phyloP scores from a whole-genome alignment of 2,329 filamentous ascomycete species.

The Chalaropsis ovoidea region DNA sequence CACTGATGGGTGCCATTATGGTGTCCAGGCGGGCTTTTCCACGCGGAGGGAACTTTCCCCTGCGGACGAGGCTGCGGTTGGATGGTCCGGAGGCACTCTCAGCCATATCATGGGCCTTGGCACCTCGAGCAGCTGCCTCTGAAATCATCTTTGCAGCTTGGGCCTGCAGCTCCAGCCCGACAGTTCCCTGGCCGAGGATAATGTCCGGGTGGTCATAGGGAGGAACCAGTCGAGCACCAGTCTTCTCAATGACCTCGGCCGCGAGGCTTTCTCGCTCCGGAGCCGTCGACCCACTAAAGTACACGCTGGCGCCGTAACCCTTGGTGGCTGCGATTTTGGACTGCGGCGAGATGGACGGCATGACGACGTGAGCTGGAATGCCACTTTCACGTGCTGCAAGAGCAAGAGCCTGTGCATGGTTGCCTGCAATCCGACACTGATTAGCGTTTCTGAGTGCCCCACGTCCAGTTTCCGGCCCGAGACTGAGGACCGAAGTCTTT shows the following conservation, averaged over 20 bases:
- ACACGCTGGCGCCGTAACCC: conserved; percentile 64
- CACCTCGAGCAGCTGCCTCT: conserved; percentile 27
- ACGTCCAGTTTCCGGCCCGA: too few species aligned
- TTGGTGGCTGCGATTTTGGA: conserved; percentile 77
- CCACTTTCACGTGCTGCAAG: conserved; percentile 65
- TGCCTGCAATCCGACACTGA: conserved; percentile 46
- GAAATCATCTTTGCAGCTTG: conserved; percentile 53
- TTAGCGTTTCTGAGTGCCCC: background rate
- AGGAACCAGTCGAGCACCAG: conserved; percentile 69
- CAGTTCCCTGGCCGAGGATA: conserved; percentile 85
- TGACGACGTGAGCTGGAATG: conserved; percentile 79
- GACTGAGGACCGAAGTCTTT: too few species aligned
- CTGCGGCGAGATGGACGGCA: conserved; percentile 77
- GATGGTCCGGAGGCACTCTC: background rate
- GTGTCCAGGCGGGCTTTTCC: conserved; percentile 45
- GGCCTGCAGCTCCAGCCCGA: conserved; percentile 68
- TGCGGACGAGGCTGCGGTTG: background rate
- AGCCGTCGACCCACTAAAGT: conserved; percentile 73
- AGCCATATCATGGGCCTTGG: conserved; percentile 16
- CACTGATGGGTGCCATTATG: conserved; percentile 74
- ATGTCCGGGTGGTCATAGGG: conserved; percentile 91
- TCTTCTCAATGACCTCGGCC: conserved; percentile 55
- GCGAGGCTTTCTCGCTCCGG: conserved; percentile 72
- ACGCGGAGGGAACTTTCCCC: conserved; percentile 17
- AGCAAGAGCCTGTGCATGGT: conserved; percentile 87